Evolutionary conservation across 2,329 filamentous ascomycete genomes (phyloP), one percentile per base, ranked within the genome.

Genomic region (Sporothrix euskadiensis): DNA sequence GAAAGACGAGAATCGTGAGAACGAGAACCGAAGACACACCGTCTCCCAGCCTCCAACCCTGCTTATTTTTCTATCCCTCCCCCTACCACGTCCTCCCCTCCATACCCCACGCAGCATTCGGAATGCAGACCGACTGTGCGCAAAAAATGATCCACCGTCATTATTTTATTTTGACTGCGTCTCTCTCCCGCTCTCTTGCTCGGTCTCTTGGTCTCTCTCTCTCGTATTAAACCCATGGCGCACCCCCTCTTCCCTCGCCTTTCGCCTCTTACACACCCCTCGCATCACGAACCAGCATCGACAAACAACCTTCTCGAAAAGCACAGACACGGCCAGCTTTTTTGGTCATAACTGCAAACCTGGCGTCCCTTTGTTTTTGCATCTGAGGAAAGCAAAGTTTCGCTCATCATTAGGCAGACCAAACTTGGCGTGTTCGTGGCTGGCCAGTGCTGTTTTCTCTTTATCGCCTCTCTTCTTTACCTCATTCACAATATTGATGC

Each of bases 341-440:
- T 26, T 26, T 26, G 9, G 39, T 52, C 68, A 70, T 70, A 52
- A 59, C 68, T 44, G 35, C 10, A 44, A 44, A 32, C 30, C 22
- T 56, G 32, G 52, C 52, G 12, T 41, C 47, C 69, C 69, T 35
- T 44, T 52, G 44, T 26, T n/a, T 52, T 39, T 41, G 30, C 41
- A 52, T 66, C 47, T 52, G 6, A 30, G 71, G 32, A 52, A 44
- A 57, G 71, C 71, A 47, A 56, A 56, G 47, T 72, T 72, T 71
- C 32, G 70, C 44, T 39, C 57, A 71, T 65, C 70, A 32, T 71
- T 56, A 65, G 57, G 44, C 70, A 39, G 22, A 61, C 59, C 71
- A 72, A 16, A 41, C 47, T 44, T 22, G 30, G 39, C 47, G 35
- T 19, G 30, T 56, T 66, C 6, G 14, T 66, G 59, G 57, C 16